Evolutionary conservation across 352 stramenopile species (phyloP), one percentile per base, ranked within the genome.

Genomic region (Thalassiosira sp.): DNA sequence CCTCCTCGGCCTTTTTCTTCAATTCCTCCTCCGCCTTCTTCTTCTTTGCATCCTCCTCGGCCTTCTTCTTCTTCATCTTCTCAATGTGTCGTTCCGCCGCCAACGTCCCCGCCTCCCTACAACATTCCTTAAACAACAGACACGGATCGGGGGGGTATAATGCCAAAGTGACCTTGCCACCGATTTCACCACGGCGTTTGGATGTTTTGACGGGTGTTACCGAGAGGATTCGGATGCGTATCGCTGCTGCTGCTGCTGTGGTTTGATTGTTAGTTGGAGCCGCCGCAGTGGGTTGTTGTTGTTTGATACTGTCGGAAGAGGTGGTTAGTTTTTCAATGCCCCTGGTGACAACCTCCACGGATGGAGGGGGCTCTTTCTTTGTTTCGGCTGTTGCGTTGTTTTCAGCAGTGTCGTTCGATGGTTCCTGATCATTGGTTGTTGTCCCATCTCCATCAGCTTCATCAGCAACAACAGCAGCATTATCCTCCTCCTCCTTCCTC

Each of bases 201-300:
- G 74, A 79, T 46, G 69, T 75, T 72, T 82, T 82, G 5, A 74
- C 61, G 1, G 74, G 74, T 22, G 74, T 76, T 3, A 79, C 61
- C 11, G 74, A 82, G n/a, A 82, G 42, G 31, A 82, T 76, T 13
- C 74, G 74, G 31, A 82, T 59, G 7, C 61, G 54, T 35, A 77
- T 62, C 1, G 51, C 42, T n/a, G n/a, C n/a, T n/a, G n/a, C n/a
- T n/a, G n/a, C n/a, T n/a, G n/a, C n/a, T 15, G 59, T 24, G 3
- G 1, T 58, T 51, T 67, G 22, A 49, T 8, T 59, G 61, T 28
- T 5, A 22, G 31, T 10, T 40, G 31, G 31, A 40, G 31, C 10
- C 31, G 31, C 5, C 5, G 31, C 5, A 10, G 5, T 45, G 35
- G 35, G 16, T 22, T 64, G 24, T n/a, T 66, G n/a, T 24, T 31